Percentiles rank a stretch among this genome's conserved stretches.
Conservation (phyloP, 2,329 filamentous ascomycete species). For the Neofusicoccum ribis region DNA sequence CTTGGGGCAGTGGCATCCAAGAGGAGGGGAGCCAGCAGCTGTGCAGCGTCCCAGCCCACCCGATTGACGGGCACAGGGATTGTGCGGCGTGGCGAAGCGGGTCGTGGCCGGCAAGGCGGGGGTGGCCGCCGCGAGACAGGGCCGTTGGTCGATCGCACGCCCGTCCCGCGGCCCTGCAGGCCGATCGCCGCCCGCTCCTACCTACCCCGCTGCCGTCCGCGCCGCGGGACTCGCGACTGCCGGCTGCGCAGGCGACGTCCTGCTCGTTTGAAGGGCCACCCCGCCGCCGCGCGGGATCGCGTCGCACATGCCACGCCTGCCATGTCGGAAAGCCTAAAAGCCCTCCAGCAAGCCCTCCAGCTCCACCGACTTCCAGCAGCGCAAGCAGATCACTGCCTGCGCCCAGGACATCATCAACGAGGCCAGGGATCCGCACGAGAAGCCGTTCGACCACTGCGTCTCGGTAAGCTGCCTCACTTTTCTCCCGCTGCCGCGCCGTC, state of each 20-base stretch:
- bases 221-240: too few relatives aligned
- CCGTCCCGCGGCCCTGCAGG: too few relatives aligned
- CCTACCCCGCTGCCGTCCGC: too few relatives aligned
- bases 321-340: background rate
- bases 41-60: background rate
- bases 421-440: conserved; percentile 12
- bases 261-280: too few relatives aligned
- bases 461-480: background rate
- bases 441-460: conserved; percentile 12
- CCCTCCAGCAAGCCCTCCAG: background rate
- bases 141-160: too few relatives aligned
- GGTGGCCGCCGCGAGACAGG: background rate
- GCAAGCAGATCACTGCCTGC: background rate
- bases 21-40: background rate
- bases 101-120: background rate
- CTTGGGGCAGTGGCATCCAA: background rate
- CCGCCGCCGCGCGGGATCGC: too few relatives aligned
- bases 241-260: too few relatives aligned
- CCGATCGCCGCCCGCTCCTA: too few relatives aligned
- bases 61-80: background rate
- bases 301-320: too few relatives aligned
- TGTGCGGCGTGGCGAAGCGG: background rate
- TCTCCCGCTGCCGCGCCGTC: background rate
- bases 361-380: background rate
- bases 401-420: conserved; percentile 14